Conservation (phyloP, 2,329 filamentous ascomycete species). For the Paecilomyces sp. region DNA sequence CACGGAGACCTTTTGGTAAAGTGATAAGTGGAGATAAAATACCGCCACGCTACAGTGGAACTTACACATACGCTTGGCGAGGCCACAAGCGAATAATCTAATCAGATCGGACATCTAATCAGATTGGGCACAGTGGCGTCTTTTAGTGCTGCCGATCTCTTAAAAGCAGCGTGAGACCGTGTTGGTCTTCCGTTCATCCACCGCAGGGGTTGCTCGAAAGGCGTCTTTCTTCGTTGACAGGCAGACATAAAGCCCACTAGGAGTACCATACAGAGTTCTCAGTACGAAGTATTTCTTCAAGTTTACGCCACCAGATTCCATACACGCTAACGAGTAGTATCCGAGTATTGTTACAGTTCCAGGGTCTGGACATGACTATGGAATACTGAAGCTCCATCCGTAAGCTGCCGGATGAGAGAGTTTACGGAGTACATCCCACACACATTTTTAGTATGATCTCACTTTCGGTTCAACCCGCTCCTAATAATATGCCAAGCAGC, state of each 20-base stretch:
- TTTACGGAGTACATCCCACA: background rate
- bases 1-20: background rate
- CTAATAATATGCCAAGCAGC: background rate
- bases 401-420: background rate
- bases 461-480: background rate
- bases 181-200: background rate
- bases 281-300: too few relatives aligned
- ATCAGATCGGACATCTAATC: conserved; percentile 20
- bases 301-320: background rate
- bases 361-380: background rate
- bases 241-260: too few relatives aligned
- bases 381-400: background rate
- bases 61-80: background rate
- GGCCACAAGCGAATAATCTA: conserved; percentile 9
- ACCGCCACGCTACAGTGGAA: background rate
- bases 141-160: conserved; percentile 7
- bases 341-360: background rate
- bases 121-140: conserved; percentile 8
- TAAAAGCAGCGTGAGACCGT: background rate
- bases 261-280: too few relatives aligned
- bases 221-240: background rate
- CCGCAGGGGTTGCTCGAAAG: background rate
- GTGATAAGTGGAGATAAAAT: background rate
- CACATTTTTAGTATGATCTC: background rate
- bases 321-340: background rate